A percentile compares a stretch with the other conserved stretches of the same genome.
phyloP scores from a whole-genome alignment of 169 alveolate genomes.

The Amoebophrya sp. region DNA sequence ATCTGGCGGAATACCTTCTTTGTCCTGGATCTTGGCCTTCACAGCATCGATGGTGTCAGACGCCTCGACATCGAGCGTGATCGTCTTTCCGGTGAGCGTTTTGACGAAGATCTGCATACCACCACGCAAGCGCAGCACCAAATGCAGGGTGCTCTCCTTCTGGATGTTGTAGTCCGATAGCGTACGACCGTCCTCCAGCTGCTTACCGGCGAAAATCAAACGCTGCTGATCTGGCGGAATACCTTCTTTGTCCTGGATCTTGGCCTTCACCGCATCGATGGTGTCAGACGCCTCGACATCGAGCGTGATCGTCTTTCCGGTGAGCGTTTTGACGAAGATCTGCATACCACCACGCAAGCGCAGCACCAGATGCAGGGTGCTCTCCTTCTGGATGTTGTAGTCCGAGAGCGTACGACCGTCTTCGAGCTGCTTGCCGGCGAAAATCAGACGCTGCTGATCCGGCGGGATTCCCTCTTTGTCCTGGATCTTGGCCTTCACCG shows the following conservation, averaged over 20 bases:
- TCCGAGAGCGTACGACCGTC: too few species aligned
- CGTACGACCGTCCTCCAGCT: conserved; percentile 96
- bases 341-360: too few species aligned
- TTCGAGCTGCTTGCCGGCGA: too few species aligned
- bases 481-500: too few species aligned
- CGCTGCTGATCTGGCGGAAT: conserved; percentile 99
- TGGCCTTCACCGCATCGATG: conserved; percentile 72
- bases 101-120: conserved; percentile 89
- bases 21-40: conserved; percentile 58
- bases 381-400: too few species aligned
- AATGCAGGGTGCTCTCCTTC: conserved; percentile 69
- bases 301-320: conserved; percentile 92
- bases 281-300: conserved; percentile 94
- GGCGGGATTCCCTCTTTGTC: too few species aligned
- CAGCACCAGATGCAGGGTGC: too few species aligned
- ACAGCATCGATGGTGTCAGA: conserved; percentile 88
- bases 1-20: conserved; percentile 92
- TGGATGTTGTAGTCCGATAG: conserved; percentile 96
- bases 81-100: conserved; percentile 90
- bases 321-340: conserved; percentile 90
- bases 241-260: conserved; percentile 57
- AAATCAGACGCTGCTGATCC: too few species aligned
- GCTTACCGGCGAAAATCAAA: conserved; percentile 96
- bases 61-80: conserved; percentile 87
- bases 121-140: conserved; percentile 39